Evolutionary conservation across 2,329 filamentous ascomycete species (phyloP).

Genomic region (Cordyceps cicadae): DNA sequence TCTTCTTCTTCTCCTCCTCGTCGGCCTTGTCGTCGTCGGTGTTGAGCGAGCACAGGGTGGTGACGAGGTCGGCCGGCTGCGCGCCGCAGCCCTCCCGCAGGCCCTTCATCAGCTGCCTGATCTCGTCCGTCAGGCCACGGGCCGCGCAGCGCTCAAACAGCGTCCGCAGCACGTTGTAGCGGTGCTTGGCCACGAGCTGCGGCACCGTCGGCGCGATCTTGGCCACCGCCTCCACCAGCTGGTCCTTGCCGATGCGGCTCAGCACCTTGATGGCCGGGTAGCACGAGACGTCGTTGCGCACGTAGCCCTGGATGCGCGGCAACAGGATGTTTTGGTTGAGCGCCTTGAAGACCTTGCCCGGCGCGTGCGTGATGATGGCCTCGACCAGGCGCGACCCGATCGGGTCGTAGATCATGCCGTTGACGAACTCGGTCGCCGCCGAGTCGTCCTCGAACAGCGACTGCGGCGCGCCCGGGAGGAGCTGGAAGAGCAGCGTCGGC

Average conservation of each 20-base stretch:
- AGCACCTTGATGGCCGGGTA: slow-evolving; percentile 81
- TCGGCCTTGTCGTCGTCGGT: slow-evolving; percentile 21
- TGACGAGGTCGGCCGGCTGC: slow-evolving; percentile 39
- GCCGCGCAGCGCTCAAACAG: slow-evolving; percentile 75
- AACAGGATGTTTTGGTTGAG: slow-evolving; percentile 75
- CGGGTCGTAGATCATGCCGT: slow-evolving; percentile 78
- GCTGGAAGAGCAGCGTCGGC: slow-evolving; percentile 58
- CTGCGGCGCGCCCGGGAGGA: slow-evolving; percentile 67
- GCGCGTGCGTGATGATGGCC: slow-evolving; percentile 69
- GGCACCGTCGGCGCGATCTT: slow-evolving; percentile 66
- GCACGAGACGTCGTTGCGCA: slow-evolving; percentile 82
- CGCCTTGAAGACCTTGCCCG: slow-evolving; percentile 84
- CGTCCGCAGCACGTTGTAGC: slow-evolving; percentile 71
- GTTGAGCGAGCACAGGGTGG: slow-evolving; percentile 40
- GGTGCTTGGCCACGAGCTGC: slow-evolving; percentile 62
- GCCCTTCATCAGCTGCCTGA: slow-evolving; percentile 38
- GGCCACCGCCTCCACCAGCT: slow-evolving; percentile 64
- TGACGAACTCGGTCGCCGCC: slow-evolving; percentile 69
- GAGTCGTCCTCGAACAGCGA: slow-evolving; percentile 65
- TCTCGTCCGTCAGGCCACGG: slow-evolving; percentile 50
- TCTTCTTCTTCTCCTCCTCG: slow-evolving; percentile 14
- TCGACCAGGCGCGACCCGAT: slow-evolving; percentile 88
- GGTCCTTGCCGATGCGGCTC: slow-evolving; percentile 77
- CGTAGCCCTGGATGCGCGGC: slow-evolving; percentile 67
- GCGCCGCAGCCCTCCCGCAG: slow-evolving; percentile 40